phyloP scores from a whole-genome alignment of 495 filamentous ascomycete species.

The Bryoglossum gracile region DNA sequence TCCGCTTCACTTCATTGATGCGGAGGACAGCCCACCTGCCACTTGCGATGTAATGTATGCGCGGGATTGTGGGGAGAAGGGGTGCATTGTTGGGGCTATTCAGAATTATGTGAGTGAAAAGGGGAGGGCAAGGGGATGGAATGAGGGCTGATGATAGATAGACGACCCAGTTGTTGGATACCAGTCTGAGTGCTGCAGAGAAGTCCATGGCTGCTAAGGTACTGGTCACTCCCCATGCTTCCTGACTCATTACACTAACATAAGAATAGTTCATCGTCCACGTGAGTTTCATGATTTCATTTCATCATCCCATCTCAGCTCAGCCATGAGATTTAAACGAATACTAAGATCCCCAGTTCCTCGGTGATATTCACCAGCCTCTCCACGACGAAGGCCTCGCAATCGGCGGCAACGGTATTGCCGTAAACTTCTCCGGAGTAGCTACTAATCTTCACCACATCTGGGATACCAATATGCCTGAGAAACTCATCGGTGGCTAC shows the following conservation, averaged over 20 bases:
- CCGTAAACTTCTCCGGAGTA: slow-evolving; percentile 46
- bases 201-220: slow-evolving; percentile 22
- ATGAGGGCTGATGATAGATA: slow-evolving; percentile 1
- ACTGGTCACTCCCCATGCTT: not conserved
- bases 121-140: not conserved
- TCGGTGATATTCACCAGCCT: slow-evolving; percentile 51
- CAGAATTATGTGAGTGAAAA: slow-evolving; percentile 39
- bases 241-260: not conserved
- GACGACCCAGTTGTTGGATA: slow-evolving; percentile 15
- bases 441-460: slow-evolving; percentile 53
- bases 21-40: slow-evolving; percentile 53
- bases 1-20: slow-evolving; percentile 68
- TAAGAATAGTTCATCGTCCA: slow-evolving; percentile 21
- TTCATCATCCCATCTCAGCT: too few relatives aligned
- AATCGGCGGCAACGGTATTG: slow-evolving; percentile 51
- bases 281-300: slow-evolving; percentile 18
- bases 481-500: slow-evolving; percentile 44
- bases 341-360: not conserved
- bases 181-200: not conserved
- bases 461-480: slow-evolving; percentile 61
- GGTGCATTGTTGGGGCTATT: slow-evolving; percentile 57
- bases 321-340: not conserved
- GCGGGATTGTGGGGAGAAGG: slow-evolving; percentile 53
- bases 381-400: slow-evolving; percentile 54
- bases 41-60: slow-evolving; percentile 51